A percentile compares a stretch with the other conserved stretches of the same genome.
Conservation (phyloP, 352 stramenopile species). For the Globisporangium megalacanthum region DNA sequence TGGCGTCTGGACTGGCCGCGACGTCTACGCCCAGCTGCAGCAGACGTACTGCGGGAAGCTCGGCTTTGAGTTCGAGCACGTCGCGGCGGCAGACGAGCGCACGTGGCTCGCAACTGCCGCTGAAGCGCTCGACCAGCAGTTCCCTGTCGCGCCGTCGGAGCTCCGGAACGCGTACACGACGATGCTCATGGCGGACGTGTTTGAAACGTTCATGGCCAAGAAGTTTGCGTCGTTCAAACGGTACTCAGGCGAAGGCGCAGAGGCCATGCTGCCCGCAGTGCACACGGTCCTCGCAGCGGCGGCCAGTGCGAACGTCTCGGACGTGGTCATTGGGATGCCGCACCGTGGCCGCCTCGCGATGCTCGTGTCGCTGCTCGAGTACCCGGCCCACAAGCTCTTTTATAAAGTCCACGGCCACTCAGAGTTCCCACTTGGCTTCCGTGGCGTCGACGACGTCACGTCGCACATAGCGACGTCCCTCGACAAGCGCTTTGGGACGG, state of each 20-base stretch:
- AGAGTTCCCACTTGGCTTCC: slow-evolving; percentile 55
- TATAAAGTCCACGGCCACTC: slow-evolving; percentile 75
- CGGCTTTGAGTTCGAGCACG: slow-evolving; percentile 77
- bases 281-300: slow-evolving; percentile 64
- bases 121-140: slow-evolving; percentile 36
- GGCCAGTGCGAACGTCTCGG: slow-evolving; percentile 35
- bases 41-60: slow-evolving; percentile 74
- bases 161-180: slow-evolving; percentile 72
- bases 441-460: slow-evolving; percentile 78
- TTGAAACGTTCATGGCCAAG: slow-evolving; percentile 83
- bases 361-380: slow-evolving; percentile 71
- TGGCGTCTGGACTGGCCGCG: slow-evolving; percentile 23
- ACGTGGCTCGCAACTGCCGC: slow-evolving; percentile 53
- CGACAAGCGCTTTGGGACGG: slow-evolving; percentile 48
- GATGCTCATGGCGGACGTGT: slow-evolving; percentile 78
- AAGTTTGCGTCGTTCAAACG: slow-evolving; percentile 86
- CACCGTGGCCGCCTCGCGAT: slow-evolving; percentile 77
- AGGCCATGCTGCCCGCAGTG: slow-evolving; percentile 74
- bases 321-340: slow-evolving; percentile 86
- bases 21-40: slow-evolving; percentile 56
- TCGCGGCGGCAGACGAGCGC: slow-evolving; percentile 56
- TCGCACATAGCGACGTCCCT: slow-evolving; percentile 80
- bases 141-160: slow-evolving; percentile 57
- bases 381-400: slow-evolving; percentile 79
- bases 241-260: slow-evolving; percentile 81